Base-by-base conservation (phyloP, 2,329 filamentous ascomycete genomes). In the Sclerotinia nivalis region DNA sequence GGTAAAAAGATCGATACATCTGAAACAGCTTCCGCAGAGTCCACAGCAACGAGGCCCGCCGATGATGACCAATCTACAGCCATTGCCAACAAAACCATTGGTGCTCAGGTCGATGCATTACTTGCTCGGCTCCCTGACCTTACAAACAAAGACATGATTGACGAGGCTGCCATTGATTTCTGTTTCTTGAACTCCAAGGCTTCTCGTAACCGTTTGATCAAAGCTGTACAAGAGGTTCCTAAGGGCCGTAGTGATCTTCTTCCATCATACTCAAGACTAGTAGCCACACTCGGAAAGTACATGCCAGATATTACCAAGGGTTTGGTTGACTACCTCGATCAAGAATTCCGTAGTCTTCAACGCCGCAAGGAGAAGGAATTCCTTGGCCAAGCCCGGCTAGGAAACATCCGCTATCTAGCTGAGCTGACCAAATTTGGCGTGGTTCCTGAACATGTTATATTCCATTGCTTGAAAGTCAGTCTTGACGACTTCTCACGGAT, bases 181-280 rank as follows among this genome's bases (percentile, higher is more conserved):
- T 98, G 96, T 81, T 99, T 97, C 77, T 84, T 99, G 71, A 99
- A 99, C 79, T 99, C 96, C 0, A 99, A 99, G 78, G 96, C 96
- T 13, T 99, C 96, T 0, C 89, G 96, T 45, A 99, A 99, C 79
- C 88, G 96, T 62, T 86, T 99, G 2, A 86, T 98, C 78, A 98
- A 97, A 80, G 92, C 93, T 43, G 84, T 99, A 59, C 95, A 96
- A 60, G 96, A 99, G 74, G 91, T 98, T 20, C 96, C 96, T 4
- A 98, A 97, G 80, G 95, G 95, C 28, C 91, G 96, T 50, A 92
- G 92, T 68, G 96, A 99, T 80, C 85, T 99, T 22, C 84, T 99
- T 22, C 94, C 96, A 0, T 88, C 92, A 28, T 99, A 97, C 84
- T 91, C 93, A n/a, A 90, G 96, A 37, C 86, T 99, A 49, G 91